Evolutionary conservation across 192 early-diverging fungal species (phyloP).

Genomic region (Gaertneriomyces semiglobifer): DNA sequence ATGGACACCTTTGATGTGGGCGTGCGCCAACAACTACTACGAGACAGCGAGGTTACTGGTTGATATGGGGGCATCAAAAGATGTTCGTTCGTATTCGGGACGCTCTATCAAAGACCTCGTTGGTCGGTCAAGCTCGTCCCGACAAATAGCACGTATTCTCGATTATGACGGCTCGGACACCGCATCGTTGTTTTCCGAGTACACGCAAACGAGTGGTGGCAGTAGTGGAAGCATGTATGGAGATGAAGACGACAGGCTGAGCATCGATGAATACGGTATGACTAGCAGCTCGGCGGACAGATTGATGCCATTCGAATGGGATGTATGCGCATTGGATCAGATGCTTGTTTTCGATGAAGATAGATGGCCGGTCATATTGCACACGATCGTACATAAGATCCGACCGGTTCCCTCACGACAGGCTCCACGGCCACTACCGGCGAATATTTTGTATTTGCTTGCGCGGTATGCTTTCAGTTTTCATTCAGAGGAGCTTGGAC

Average conservation of each 20-base stretch:
- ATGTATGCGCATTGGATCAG: slow-evolving; percentile 77
- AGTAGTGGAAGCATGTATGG: slow-evolving; percentile 22
- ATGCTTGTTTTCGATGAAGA: slow-evolving; percentile 92
- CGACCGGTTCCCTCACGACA: slow-evolving; percentile 37
- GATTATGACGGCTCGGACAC: slow-evolving; percentile 3
- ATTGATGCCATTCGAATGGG: slow-evolving; percentile 66
- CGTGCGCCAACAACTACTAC: slow-evolving; percentile 79
- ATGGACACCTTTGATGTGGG: slow-evolving; percentile 95
- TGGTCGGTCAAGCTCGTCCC: slow-evolving; percentile 6
- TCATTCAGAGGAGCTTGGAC: neutral
- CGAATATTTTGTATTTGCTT: slow-evolving; percentile 83
- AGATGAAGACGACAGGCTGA: neutral
- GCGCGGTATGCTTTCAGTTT: slow-evolving; percentile 71
- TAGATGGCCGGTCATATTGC: slow-evolving; percentile 68
- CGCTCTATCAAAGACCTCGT: slow-evolving; percentile 35
- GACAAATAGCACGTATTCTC: neutral
- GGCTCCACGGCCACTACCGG: slow-evolving; percentile 55
- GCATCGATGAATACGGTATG: slow-evolving; percentile 11
- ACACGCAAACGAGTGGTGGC: slow-evolving; percentile 9
- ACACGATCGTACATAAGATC: slow-evolving; percentile 66
- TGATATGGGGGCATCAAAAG: slow-evolving; percentile 67
- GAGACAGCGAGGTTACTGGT: slow-evolving; percentile 71
- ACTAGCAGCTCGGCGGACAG: neutral
- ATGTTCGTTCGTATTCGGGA: slow-evolving; percentile 20
- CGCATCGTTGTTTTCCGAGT: slow-evolving; percentile 4